Evolutionary conservation across 257 asterid genomes (phyloP).

Genomic region (Jaltomata sinuosa): DNA sequence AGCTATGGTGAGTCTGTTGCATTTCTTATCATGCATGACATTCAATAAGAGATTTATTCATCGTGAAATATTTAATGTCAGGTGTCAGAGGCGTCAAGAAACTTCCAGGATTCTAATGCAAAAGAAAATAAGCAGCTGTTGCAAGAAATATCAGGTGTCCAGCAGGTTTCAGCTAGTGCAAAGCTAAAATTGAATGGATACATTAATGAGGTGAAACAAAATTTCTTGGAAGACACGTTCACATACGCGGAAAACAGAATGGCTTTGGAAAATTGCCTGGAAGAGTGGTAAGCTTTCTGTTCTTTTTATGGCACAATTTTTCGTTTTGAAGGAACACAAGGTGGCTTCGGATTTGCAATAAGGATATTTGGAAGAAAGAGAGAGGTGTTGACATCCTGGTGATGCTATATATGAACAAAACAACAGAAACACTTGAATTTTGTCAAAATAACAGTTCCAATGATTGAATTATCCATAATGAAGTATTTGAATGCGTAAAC

Average conservation of each 20-base stretch:
- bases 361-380: background rate
- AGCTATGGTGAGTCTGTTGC: conserved; percentile 32
- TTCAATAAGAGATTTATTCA: background rate
- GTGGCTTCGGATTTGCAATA: background rate
- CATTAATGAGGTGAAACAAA: conserved; percentile 35
- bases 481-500: background rate
- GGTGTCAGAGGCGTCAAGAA: conserved; percentile 60
- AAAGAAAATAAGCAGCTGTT: conserved; percentile 46
- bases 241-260: conserved; percentile 34
- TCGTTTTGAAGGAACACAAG: background rate
- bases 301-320: background rate
- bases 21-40: background rate
- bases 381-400: background rate
- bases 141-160: conserved; percentile 43
- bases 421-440: background rate
- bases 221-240: conserved; percentile 43
- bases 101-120: conserved; percentile 37
- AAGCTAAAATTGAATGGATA: conserved; percentile 37
- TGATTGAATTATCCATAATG: background rate
- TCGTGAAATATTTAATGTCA: conserved; percentile 12
- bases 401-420: background rate
- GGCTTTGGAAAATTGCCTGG: conserved; percentile 48
- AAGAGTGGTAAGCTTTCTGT: conserved; percentile 41
- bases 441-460: background rate
- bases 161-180: conserved; percentile 42